Evolutionary conservation across 2,329 filamentous ascomycete species (phyloP), one percentile per base, ranked within the genome.

Genomic region (Neoarthrinium moseri): DNA sequence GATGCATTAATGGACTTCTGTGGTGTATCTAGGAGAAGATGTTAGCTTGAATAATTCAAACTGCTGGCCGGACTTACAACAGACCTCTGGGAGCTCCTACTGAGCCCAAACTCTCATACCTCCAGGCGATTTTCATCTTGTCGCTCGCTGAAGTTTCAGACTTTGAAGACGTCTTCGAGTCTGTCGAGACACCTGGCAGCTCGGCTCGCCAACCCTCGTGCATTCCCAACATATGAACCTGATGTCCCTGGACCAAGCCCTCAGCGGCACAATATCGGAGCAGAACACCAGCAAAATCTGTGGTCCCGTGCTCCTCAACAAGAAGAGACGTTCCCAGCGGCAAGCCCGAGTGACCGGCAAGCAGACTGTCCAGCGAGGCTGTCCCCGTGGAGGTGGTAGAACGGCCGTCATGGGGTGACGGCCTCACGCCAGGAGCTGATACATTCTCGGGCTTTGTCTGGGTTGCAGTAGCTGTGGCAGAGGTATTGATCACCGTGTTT

Each of bases 121-220:
- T 80, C 94, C 94, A 99, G 4, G 94, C 94, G 72, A 99, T 99
- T 72, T 96, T 97, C 94, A 99, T 97, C 67, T 86, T 91, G 51
- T 92, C 87, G 12, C 77, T 75, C 2, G 67, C 59, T 3, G 63
- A 54, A 13, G 61, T 45, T 30, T 74, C 70, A 24, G 74, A 56
- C 45, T 64, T 70, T 56, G 54, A 49, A 33, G 59, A 62, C 73
- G 41, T 74, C 68, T 52, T 63, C 38, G 58, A 55, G 13, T 67
- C 64, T 8, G 58, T 69, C 2, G 74, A 76, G 26, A 95, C 65
- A 0, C 87, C 92, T 3, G 94, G 94, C 18, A 99, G 72, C 56
- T 92, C 90, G 52, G 87, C 76, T 29, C 84, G 82, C 94, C 94
- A 97, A 37, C 77, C 74, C 50, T 94, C 87, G 6, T 83, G 81